A percentile compares a stretch with the other conserved stretches of the same genome.
Evolutionary conservation across 2,329 filamentous ascomycete genomes (phyloP).

Genomic region (Stagonosporopsis rhizophila): DNA sequence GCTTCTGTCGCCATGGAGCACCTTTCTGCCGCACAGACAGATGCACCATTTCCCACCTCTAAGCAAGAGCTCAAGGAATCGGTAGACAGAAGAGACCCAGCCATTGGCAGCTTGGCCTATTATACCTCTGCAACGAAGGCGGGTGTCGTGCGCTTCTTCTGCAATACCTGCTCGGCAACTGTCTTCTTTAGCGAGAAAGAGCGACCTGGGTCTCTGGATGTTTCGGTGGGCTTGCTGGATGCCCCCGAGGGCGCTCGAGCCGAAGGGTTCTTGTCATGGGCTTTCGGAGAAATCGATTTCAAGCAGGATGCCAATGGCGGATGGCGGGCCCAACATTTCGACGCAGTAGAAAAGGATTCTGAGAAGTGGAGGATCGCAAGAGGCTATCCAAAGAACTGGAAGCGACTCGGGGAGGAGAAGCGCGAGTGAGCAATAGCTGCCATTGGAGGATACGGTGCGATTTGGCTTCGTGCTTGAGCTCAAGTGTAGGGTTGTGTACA

Average conservation of each 20-base stretch:
- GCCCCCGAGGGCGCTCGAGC: slow-evolving; percentile 56
- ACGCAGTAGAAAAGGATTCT: slow-evolving; percentile 41
- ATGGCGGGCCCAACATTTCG: slow-evolving; percentile 51
- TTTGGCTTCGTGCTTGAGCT: neutral
- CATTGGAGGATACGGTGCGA: neutral
- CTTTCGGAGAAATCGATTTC: slow-evolving; percentile 39
- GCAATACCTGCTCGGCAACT: slow-evolving; percentile 56
- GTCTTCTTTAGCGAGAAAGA: slow-evolving; percentile 56
- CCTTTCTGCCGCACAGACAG: slow-evolving; percentile 42
- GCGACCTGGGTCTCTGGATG: slow-evolving; percentile 51
- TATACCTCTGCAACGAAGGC: slow-evolving; percentile 52
- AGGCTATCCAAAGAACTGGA: slow-evolving; percentile 47
- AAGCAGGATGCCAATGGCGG: slow-evolving; percentile 48
- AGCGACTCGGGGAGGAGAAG: slow-evolving; percentile 19
- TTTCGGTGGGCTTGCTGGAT: slow-evolving; percentile 57
- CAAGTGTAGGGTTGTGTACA: neutral
- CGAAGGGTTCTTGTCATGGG: slow-evolving; percentile 55
- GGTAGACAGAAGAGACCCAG: slow-evolving; percentile 46
- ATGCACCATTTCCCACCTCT: slow-evolving; percentile 39
- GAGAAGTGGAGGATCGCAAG: slow-evolving; percentile 48
- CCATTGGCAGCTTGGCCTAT: slow-evolving; percentile 54
- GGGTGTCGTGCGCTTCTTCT: slow-evolving; percentile 59
- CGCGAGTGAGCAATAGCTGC: neutral
- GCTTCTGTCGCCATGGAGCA: slow-evolving; percentile 53
- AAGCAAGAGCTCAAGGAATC: slow-evolving; percentile 46